Evolutionary conservation across 2,329 filamentous ascomycete species (phyloP).

Genomic region (Pseudogymnoascus sp.): DNA sequence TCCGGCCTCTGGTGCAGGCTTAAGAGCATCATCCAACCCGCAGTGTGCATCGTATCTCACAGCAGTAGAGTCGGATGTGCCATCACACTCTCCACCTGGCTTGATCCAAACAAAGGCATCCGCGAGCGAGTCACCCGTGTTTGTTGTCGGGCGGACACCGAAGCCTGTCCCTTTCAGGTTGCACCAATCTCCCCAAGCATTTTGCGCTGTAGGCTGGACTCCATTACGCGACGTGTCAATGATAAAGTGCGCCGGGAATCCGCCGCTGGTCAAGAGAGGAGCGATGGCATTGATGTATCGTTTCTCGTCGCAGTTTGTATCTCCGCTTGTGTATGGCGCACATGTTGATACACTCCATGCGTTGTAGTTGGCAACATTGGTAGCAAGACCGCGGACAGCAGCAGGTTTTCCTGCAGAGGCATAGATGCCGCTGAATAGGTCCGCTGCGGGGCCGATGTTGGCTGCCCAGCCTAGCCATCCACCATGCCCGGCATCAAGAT

Average conservation of each 20-base stretch:
- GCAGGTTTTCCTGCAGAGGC: slow-evolving; percentile 38
- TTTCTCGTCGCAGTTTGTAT: slow-evolving; percentile 46
- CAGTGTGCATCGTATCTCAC: slow-evolving; percentile 45
- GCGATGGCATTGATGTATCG: slow-evolving; percentile 43
- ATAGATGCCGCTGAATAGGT: slow-evolving; percentile 41
- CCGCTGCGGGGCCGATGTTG: slow-evolving; percentile 45
- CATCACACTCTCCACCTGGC: slow-evolving; percentile 48
- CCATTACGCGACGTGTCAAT: slow-evolving; percentile 53
- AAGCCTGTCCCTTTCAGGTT: slow-evolving; percentile 58
- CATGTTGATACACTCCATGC: slow-evolving; percentile 40
- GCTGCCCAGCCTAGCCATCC: slow-evolving; percentile 58
- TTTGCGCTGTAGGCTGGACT: slow-evolving; percentile 49
- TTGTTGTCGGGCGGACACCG: slow-evolving; percentile 53
- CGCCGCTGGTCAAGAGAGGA: slow-evolving; percentile 38
- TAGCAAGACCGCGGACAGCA: slow-evolving; percentile 44
- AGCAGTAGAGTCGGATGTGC: slow-evolving; percentile 34
- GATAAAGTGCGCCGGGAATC: slow-evolving; percentile 48
- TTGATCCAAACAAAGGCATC: slow-evolving; percentile 68
- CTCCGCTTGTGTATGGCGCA: slow-evolving; percentile 34
- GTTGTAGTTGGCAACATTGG: slow-evolving; percentile 54
- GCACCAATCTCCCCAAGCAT: slow-evolving; percentile 60
- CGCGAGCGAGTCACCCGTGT: slow-evolving; percentile 49
- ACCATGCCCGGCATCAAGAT: slow-evolving; percentile 55
- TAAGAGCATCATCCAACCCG: slow-evolving; percentile 42
- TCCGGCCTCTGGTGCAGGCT: slow-evolving; percentile 63